These are phyloP conservation scores for Artemisia annua DNA, from an alignment of 129 eudicot genomes.

Conservation along the genomic window DNA sequence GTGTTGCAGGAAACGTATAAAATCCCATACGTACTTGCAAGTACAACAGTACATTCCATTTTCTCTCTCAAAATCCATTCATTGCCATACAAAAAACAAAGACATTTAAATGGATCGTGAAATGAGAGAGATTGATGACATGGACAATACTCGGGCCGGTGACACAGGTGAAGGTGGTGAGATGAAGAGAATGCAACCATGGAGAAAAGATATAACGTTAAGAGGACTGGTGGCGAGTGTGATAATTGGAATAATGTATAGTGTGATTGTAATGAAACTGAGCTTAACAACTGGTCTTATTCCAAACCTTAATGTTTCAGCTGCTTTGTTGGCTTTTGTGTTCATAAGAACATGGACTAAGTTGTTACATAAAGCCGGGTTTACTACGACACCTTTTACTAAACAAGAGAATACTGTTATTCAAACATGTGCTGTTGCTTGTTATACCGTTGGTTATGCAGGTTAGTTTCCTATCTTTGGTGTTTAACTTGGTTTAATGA, in stretches of 20 bases:
- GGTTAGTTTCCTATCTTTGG: slow-evolving; percentile 39
- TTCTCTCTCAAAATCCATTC: not conserved
- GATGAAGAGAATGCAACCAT: slow-evolving; percentile 57
- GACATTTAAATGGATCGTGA: not conserved
- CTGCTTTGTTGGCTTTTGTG: slow-evolving; percentile 87
- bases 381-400: slow-evolving; percentile 64
- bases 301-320: slow-evolving; percentile 90
- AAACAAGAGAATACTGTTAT: slow-evolving; percentile 84
- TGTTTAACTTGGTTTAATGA: not conserved
- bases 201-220: slow-evolving; percentile 71
- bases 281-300: slow-evolving; percentile 87
- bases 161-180: no score
- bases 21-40: slow-evolving; percentile 6
- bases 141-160: no score
- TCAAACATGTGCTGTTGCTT: slow-evolving; percentile 96
- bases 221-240: slow-evolving; percentile 75
- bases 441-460: slow-evolving; percentile 86
- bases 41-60: not conserved
- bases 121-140: slow-evolving; percentile 36
- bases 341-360: slow-evolving; percentile 73
- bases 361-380: slow-evolving; percentile 57
- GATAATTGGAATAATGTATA: slow-evolving; percentile 69
- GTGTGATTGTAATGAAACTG: slow-evolving; percentile 90
- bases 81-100: not conserved
- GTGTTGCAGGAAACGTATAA: not conserved